Evolutionary conservation across 2,329 filamentous ascomycete species (phyloP), one percentile per base, ranked within the genome.

Genomic region (Herpomyces periplanetae): DNA sequence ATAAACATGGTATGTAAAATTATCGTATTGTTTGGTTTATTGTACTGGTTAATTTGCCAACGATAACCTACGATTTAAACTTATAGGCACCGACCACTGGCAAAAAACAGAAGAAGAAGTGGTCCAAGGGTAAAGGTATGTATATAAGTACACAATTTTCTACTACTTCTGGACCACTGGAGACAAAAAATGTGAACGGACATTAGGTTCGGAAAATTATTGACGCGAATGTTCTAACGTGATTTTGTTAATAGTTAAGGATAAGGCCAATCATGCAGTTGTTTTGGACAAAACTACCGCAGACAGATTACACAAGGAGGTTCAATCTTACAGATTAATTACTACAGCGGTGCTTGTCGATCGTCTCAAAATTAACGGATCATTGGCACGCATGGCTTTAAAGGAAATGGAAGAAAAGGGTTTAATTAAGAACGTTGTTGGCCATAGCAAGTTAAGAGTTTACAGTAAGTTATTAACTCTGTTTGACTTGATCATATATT

Each of bases 181-280:
- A n/a, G n/a, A n/a, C n/a, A n/a, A n/a, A n/a, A n/a, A n/a, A n/a
- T n/a, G n/a, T n/a, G n/a, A n/a, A n/a, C n/a, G n/a, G n/a, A n/a
- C n/a, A n/a, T n/a, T n/a, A n/a, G n/a, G n/a, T n/a, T n/a, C n/a
- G n/a, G n/a, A n/a, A n/a, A n/a, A n/a, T n/a, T n/a, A n/a, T n/a
- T n/a, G n/a, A n/a, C n/a, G n/a, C n/a, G n/a, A n/a, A n/a, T n/a
- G n/a, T n/a, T n/a, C n/a, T n/a, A n/a, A n/a, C n/a, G n/a, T n/a
- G n/a, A n/a, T n/a, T n/a, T n/a, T n/a, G n/a, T n/a, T n/a, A n/a
- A 52, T 45, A 71, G 80, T 96, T 56, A 96, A 96, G 80, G 80
- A 96, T 61, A 96, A 96, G 73, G 75, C 80, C 49, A 65, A 91
- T 47, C 80, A 96, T 60, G 68, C 66, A 47, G 80, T 96, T 48